Percentiles rank a stretch among this genome's conserved stretches.
Conservation (phyloP, 108 stramenopile species). For the Ochromonas danica region DNA sequence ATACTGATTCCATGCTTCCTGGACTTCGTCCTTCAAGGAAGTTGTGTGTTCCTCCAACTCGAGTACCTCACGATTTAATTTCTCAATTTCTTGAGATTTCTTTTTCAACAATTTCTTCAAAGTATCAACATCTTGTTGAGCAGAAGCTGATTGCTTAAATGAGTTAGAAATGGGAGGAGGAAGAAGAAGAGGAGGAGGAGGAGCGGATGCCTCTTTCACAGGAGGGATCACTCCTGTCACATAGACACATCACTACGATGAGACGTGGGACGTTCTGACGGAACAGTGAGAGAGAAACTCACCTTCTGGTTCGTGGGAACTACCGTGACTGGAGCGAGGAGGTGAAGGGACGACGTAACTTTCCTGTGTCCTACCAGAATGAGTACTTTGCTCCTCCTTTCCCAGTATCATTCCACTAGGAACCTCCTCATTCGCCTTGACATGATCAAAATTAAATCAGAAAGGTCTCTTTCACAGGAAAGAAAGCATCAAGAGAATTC, state of each 20-base stretch:
- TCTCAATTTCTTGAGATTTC: constrained; percentile 29
- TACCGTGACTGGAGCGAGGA: too few relatives aligned
- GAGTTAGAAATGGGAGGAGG: not conserved
- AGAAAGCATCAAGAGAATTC: not conserved
- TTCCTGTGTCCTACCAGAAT: not conserved
- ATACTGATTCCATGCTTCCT: constrained; percentile 33
- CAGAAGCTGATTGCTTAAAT: not conserved
- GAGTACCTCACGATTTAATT: not conserved
- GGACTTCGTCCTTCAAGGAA: constrained; percentile 23
- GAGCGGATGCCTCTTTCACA: not conserved
- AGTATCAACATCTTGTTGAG: not conserved
- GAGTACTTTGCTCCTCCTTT: not conserved
- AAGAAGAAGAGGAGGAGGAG: not conserved
- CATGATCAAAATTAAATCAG: not conserved
- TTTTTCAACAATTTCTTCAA: not conserved
- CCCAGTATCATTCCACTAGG: too few relatives aligned
- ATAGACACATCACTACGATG: not conserved
- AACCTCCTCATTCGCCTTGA: not conserved
- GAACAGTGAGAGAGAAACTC: not conserved
- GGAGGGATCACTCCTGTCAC: not conserved
- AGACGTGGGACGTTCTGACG: not conserved
- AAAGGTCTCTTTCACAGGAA: not conserved
- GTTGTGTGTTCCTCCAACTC: constrained; percentile 23
- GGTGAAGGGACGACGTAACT: not conserved
- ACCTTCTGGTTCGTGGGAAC: too few relatives aligned